phyloP scores from a whole-genome alignment of 2,329 filamentous ascomycete species.

The Bipolaris victoriae region DNA sequence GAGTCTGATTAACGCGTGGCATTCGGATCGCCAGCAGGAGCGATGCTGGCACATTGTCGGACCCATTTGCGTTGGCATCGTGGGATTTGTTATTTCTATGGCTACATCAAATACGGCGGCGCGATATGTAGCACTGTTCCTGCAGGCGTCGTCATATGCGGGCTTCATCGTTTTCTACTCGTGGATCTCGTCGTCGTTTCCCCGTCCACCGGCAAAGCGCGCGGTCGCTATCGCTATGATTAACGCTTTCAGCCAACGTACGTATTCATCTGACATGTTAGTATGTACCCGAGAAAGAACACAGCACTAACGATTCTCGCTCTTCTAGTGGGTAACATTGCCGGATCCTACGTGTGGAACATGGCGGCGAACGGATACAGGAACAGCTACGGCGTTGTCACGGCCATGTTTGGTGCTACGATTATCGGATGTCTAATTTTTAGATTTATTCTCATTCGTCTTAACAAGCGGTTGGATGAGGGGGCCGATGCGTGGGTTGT shows the following conservation, averaged over 20 bases:
- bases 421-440: constrained; percentile 57
- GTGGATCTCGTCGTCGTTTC: constrained; percentile 49
- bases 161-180: constrained; percentile 49
- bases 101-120: constrained; percentile 38
- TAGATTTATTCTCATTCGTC: constrained; percentile 31
- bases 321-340: constrained; percentile 45
- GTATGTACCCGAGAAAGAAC: too few species aligned
- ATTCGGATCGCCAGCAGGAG: constrained; percentile 58
- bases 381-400: constrained; percentile 69
- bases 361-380: constrained; percentile 66
- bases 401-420: constrained; percentile 67
- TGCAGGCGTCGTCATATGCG: constrained; percentile 50
- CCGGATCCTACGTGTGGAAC: constrained; percentile 68
- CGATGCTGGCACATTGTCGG: constrained; percentile 60
- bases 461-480: constrained; percentile 45
- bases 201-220: constrained; percentile 65
- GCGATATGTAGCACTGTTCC: constrained; percentile 44
- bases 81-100: constrained; percentile 53
- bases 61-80: constrained; percentile 51
- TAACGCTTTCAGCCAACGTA: constrained; percentile 55
- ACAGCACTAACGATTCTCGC: too few species aligned
- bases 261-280: neutral
- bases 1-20: constrained; percentile 58
- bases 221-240: constrained; percentile 67
- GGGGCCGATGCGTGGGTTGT: constrained; percentile 38